phyloP scores from a whole-genome alignment of 2,329 filamentous ascomycete species.

The Hypoxylon sp. region DNA sequence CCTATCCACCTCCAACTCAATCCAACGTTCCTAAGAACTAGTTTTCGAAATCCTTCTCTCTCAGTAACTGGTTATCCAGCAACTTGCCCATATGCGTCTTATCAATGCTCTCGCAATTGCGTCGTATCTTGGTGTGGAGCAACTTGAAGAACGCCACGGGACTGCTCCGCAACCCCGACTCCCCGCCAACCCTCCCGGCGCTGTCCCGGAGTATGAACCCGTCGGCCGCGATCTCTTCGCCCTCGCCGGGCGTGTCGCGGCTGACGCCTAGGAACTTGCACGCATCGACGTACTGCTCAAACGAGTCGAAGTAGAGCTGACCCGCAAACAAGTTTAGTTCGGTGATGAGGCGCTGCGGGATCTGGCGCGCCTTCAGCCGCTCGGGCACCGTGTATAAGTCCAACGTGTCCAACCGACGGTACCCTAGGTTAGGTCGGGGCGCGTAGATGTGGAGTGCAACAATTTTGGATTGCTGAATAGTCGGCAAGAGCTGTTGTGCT shows the following conservation, averaged over 20 bases:
- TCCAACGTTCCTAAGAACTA: not conserved
- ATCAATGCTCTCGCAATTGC: conserved; percentile 57
- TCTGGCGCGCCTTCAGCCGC: conserved; percentile 4
- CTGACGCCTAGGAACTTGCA: conserved; percentile 69
- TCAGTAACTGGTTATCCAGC: conserved; percentile 53
- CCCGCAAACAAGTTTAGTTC: conserved; percentile 78
- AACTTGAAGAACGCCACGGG: conserved; percentile 58
- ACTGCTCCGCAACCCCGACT: conserved; percentile 52
- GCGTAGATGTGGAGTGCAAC: conserved; percentile 48
- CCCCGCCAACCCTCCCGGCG: conserved; percentile 30
- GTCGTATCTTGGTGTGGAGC: conserved; percentile 57
- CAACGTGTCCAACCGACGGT: conserved; percentile 39
- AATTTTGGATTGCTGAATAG: conserved; percentile 14
- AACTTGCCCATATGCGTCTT: conserved; percentile 61
- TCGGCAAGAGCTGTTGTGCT: conserved; percentile 43
- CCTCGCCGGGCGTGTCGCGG: conserved; percentile 42
- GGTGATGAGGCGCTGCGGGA: conserved; percentile 38
- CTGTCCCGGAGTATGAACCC: conserved; percentile 55
- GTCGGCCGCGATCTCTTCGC: conserved; percentile 49
- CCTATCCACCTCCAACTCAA: not conserved
- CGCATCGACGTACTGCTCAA: conserved; percentile 66
- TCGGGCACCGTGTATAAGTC: conserved; percentile 45
- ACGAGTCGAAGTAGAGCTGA: conserved; percentile 72
- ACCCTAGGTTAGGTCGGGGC: conserved; percentile 19
- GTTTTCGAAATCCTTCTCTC: conserved; percentile 35